phyloP scores from a whole-genome alignment of 305 asterid species.

The Fraxinus paxiana region DNA sequence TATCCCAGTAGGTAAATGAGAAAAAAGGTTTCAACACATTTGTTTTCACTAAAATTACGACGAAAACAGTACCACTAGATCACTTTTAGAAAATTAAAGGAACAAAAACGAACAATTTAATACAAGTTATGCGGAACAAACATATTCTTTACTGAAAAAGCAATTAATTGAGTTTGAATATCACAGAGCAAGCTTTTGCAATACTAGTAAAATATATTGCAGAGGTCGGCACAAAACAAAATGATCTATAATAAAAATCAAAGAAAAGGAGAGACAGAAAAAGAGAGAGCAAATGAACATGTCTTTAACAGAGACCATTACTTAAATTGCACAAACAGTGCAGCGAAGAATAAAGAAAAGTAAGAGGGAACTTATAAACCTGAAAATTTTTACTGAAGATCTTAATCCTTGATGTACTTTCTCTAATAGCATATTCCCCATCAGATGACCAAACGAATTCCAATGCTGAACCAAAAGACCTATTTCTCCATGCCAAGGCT shows the following conservation, averaged over 20 bases:
- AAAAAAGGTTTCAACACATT: background rate
- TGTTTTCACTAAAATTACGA: background rate
- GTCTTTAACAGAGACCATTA: background rate
- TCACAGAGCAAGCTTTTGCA: background rate
- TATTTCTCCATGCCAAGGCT: conserved; percentile 95
- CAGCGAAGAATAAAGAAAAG: background rate
- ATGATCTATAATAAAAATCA: background rate
- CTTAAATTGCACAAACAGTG: background rate
- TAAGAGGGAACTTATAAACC: conserved; percentile 41
- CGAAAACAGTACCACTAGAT: background rate
- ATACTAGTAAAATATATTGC: background rate
- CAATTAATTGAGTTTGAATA: background rate
- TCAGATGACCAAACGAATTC: conserved; percentile 92
- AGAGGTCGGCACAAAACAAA: background rate
- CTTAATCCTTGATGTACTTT: conserved; percentile 83
- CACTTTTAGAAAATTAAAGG: background rate
- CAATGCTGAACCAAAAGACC: conserved; percentile 86
- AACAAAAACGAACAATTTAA: background rate
- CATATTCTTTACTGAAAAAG: background rate
- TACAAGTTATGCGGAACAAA: background rate
- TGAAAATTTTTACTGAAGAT: conserved; percentile 67
- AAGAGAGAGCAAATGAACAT: background rate
- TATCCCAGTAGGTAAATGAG: conserved; percentile 16
- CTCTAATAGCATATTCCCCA: conserved; percentile 93
- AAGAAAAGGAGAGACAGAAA: background rate